These are phyloP conservation scores for Nicotiana benthamiana DNA, from an alignment of 257 asterid genomes.

Conservation along the genomic window DNA sequence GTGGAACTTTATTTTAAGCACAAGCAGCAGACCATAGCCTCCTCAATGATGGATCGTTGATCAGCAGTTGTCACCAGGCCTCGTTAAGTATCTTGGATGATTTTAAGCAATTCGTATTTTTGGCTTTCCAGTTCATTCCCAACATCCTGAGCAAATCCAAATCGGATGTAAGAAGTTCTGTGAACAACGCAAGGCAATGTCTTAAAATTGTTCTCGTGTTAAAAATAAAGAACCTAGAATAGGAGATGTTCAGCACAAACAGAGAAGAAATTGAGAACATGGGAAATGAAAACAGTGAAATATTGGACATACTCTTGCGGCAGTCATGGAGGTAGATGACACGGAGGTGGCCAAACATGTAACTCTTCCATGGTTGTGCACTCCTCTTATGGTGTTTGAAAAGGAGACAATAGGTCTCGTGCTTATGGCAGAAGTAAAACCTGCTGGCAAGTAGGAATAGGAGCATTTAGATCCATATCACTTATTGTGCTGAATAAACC, in stretches of 20 bases:
- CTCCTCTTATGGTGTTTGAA: background rate
- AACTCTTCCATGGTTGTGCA: background rate
- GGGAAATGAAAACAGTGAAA: background rate
- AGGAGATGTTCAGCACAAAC: background rate
- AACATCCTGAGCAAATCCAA: constrained; percentile 22
- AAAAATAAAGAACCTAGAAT: background rate
- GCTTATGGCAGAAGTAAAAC: background rate
- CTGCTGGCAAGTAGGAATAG: background rate
- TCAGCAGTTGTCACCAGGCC: constrained; percentile 56
- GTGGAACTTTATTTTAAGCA: background rate
- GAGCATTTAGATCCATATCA: background rate
- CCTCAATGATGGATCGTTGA: constrained; percentile 73
- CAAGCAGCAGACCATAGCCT: constrained; percentile 44
- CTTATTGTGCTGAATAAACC: background rate
- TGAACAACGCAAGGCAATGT: background rate
- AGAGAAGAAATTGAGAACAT: background rate
- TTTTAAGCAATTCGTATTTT: constrained; percentile 55
- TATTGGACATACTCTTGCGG: background rate
- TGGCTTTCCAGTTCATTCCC: constrained; percentile 47
- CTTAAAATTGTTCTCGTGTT: background rate
- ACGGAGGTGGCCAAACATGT: background rate
- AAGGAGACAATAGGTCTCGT: constrained; percentile 1
- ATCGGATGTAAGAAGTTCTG: background rate
- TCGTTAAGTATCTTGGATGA: constrained; percentile 64
- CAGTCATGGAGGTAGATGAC: background rate